These are phyloP conservation scores for Amyloporia xantha DNA, from an alignment of 768 basidiomycete genomes.

Conservation along the genomic window DNA sequence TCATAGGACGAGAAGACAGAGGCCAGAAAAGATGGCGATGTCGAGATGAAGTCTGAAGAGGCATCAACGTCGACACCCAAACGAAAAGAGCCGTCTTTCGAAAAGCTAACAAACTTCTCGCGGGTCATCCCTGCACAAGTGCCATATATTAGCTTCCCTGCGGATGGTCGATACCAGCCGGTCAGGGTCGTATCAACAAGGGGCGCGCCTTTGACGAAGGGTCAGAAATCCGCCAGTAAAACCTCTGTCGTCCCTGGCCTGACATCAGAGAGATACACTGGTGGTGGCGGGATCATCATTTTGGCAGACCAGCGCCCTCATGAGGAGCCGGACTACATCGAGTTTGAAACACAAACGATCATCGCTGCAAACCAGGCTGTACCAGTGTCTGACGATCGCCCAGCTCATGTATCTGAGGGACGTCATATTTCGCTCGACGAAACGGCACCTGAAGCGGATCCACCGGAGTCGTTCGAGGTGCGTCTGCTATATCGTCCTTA, in stretches of 20 bases:
- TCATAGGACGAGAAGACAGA: conserved; percentile 52
- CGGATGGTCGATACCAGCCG: conserved; percentile 78
- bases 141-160: conserved; percentile 75
- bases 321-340: conserved; percentile 71
- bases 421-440: conserved; percentile 66
- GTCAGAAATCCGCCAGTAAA: conserved; percentile 21
- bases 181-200: conserved; percentile 68
- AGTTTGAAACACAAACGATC: conserved; percentile 34
- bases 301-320: conserved; percentile 67
- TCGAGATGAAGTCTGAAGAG: conserved; percentile 74
- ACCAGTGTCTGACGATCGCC: conserved; percentile 25
- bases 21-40: conserved; percentile 53
- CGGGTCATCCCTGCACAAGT: conserved; percentile 90
- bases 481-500: conserved; percentile 30
- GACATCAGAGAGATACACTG: conserved; percentile 56
- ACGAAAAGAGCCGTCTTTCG: conserved; percentile 74
- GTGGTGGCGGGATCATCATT: conserved; percentile 86
- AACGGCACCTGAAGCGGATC: conserved; percentile 54
- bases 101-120: conserved; percentile 79
- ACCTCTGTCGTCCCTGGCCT: conserved; percentile 21
- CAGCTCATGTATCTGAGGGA: conserved; percentile 16
- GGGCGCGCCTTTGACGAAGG: conserved; percentile 11
- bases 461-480: conserved; percentile 83
- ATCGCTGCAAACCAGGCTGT: conserved; percentile 21
- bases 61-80: conserved; percentile 21